Percentiles rank a stretch among this genome's conserved stretches.
Evolutionary conservation across 2,329 filamentous ascomycete genomes (phyloP).

Genomic region (Herpotrichia juniperi): DNA sequence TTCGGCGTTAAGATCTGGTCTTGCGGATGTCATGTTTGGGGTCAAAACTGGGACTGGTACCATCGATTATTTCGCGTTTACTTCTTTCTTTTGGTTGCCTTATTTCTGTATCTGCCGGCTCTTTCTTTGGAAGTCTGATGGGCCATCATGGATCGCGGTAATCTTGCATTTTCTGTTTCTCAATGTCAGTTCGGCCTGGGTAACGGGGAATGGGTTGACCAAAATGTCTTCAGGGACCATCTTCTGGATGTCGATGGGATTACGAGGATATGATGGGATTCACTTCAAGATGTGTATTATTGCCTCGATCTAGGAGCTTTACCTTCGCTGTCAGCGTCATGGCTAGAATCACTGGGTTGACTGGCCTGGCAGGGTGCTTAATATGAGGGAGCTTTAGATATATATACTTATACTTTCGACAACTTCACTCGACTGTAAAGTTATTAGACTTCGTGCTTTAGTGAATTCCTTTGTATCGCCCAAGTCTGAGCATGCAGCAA

Average conservation of each 20-base stretch:
- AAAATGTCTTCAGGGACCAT: constrained; percentile 1
- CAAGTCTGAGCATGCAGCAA: too few relatives aligned
- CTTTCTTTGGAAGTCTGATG: constrained; percentile 4
- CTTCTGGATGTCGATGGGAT: constrained; percentile 3
- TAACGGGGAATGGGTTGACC: constrained; percentile 1
- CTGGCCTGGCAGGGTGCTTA: neutral
- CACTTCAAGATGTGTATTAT: constrained; percentile 23
- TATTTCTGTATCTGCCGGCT: constrained; percentile 12
- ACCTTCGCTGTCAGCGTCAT: neutral
- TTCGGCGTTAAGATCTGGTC: constrained; percentile 5
- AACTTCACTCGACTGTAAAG: neutral
- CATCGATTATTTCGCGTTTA: neutral
- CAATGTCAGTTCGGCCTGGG: constrained; percentile 11
- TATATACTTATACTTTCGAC: neutral
- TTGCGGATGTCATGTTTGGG: constrained; percentile 9
- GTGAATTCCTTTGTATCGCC: too few relatives aligned
- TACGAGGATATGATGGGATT: constrained; percentile 5
- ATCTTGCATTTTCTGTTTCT: constrained; percentile 10
- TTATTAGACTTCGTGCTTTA: neutral
- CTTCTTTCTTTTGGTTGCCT: neutral
- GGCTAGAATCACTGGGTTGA: neutral
- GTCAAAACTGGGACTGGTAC: constrained; percentile 7
- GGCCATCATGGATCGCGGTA: constrained; percentile 2
- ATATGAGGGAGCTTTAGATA: neutral
- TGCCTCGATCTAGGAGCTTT: constrained; percentile 12